Evolutionary conservation across 139 green algal genomes (phyloP).

Genomic region (Deuterostichococcus epilithicus): DNA sequence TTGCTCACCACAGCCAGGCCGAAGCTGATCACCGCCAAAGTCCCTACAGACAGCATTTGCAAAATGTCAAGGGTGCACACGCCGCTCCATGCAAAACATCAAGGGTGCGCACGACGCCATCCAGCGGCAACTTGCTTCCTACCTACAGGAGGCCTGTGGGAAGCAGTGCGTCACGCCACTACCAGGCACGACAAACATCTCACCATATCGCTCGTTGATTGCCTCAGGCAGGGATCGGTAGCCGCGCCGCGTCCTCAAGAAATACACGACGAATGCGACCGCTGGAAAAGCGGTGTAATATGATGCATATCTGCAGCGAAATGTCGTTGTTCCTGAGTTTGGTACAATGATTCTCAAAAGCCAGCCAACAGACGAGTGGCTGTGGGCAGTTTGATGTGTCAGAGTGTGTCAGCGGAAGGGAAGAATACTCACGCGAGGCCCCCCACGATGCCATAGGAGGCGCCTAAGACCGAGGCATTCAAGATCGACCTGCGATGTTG

Average conservation of each 20-base stretch:
- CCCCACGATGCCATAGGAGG: constrained; percentile 1
- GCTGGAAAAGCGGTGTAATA: constrained; percentile 26
- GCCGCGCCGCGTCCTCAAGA: constrained; percentile 11
- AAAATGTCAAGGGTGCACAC: too few species aligned
- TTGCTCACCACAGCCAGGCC: constrained; percentile 4
- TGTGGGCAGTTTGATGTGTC: background rate
- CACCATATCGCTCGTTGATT: constrained; percentile 23
- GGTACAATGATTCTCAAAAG: background rate
- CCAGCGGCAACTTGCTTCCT: too few species aligned
- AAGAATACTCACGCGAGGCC: background rate
- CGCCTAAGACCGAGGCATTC: constrained; percentile 15
- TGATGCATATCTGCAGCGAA: constrained; percentile 8
- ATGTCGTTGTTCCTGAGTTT: background rate
- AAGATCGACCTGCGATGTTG: constrained; percentile 11
- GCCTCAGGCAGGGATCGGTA: constrained; percentile 21
- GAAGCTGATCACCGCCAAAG: constrained; percentile 16
- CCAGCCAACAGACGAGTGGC: background rate
- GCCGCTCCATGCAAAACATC: too few species aligned
- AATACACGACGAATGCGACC: constrained; percentile 18
- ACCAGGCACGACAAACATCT: background rate
- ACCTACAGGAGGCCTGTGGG: too few species aligned
- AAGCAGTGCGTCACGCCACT: too few species aligned
- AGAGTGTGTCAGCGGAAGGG: background rate
- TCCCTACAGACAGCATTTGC: too few species aligned
- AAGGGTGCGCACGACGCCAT: too few species aligned